Conservation (phyloP, 148 eudicot species). For the Amaranthus hypochondriacus region DNA sequence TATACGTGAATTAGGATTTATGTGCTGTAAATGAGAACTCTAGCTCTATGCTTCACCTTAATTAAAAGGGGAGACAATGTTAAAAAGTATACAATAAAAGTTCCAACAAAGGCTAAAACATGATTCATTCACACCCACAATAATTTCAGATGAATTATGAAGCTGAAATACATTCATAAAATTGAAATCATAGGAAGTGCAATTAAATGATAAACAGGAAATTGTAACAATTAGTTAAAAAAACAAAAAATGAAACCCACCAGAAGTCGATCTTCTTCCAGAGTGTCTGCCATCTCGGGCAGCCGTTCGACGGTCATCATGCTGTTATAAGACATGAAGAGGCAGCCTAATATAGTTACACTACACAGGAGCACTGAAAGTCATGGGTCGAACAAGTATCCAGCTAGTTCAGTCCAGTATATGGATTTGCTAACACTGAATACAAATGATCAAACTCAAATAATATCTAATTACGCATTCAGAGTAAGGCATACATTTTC, state of each 20-base stretch:
- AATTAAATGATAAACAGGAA: background rate
- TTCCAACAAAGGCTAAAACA: too few species aligned
- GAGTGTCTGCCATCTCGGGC: slow-evolving; percentile 61
- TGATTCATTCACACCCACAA: too few species aligned
- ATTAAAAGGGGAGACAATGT: too few species aligned
- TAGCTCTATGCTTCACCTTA: too few species aligned
- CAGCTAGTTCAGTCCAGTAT: slow-evolving; percentile 49
- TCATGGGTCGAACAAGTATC: slow-evolving; percentile 42
- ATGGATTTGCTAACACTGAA: slow-evolving; percentile 37
- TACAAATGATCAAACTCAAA: slow-evolving; percentile 31
- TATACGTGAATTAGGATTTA: too few species aligned
- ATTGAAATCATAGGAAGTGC: too few species aligned
- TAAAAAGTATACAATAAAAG: too few species aligned
- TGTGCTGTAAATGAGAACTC: too few species aligned
- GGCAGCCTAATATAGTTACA: slow-evolving; percentile 85
- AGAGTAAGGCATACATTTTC: background rate
- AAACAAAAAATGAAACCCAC: slow-evolving; percentile 33
- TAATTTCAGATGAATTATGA: background rate
- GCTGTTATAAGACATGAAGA: slow-evolving; percentile 95
- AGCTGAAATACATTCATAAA: background rate
- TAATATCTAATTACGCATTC: slow-evolving; percentile 12
- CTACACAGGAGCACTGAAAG: slow-evolving; percentile 48
- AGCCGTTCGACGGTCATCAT: slow-evolving; percentile 70
- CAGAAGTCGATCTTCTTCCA: slow-evolving; percentile 47
- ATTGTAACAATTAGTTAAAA: background rate